phyloP scores from a whole-genome alignment of 2,329 filamentous ascomycete species.

The Hypoxylon sp. region DNA sequence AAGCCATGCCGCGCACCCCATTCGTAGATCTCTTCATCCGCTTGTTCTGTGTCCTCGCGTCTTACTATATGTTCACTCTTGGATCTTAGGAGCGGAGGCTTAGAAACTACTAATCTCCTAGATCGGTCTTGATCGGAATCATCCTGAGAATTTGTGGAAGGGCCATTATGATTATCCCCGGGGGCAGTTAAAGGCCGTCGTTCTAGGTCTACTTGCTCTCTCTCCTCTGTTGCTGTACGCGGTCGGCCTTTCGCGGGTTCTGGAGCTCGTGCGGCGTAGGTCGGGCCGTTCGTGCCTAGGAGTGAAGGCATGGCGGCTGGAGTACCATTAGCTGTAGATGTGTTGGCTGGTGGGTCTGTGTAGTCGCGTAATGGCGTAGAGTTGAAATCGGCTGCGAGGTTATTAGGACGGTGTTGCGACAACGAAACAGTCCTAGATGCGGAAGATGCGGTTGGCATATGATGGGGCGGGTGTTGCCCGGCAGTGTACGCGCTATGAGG shows the following conservation, averaged over 20 bases:
- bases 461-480: conserved; percentile 40
- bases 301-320: conserved; percentile 47
- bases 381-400: conserved; percentile 25
- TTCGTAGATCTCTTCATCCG: conserved; percentile 64
- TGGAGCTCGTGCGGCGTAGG: conserved; percentile 32
- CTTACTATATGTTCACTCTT: conserved; percentile 69
- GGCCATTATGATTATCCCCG: conserved; percentile 57
- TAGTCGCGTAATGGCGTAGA: conserved; percentile 31
- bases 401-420: conserved; percentile 19
- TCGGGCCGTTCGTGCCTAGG: conserved; percentile 39
- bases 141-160: conserved; percentile 50
- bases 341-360: conserved; percentile 13
- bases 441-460: conserved; percentile 41
- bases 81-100: conserved; percentile 69
- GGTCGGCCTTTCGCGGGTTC: conserved; percentile 43
- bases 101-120: conserved; percentile 58
- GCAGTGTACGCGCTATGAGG: conserved; percentile 47
- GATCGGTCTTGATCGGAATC: conserved; percentile 57
- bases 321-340: conserved; percentile 34
- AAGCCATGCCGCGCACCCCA: conserved; percentile 85
- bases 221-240: conserved; percentile 47
- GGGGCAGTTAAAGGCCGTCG: conserved; percentile 64
- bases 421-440: conserved; percentile 30
- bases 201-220: conserved; percentile 51
- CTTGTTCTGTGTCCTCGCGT: conserved; percentile 58